Conservation (phyloP, 2,329 filamentous ascomycete species). For the Aquanectria penicillioides region DNA sequence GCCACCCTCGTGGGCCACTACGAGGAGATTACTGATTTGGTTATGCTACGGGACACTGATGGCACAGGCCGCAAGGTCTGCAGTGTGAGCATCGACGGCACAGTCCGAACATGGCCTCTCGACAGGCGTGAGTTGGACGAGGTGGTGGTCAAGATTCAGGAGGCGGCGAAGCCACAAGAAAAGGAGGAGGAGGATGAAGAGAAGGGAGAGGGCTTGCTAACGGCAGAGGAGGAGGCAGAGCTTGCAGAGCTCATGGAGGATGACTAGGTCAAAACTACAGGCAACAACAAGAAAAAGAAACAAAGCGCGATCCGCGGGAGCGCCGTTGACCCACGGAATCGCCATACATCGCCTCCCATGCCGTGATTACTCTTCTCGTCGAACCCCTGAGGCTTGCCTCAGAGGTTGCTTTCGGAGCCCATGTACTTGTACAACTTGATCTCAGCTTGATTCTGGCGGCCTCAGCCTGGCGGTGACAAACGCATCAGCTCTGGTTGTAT, state of each 20-base stretch:
- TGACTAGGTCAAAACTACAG: constrained; percentile 53
- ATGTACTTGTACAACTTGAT: constrained; percentile 20
- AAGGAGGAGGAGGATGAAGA: constrained; percentile 57
- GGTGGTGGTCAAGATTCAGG: constrained; percentile 55
- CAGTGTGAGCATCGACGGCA: constrained; percentile 91
- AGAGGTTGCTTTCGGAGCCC: neutral
- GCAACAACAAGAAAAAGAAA: too few species aligned
- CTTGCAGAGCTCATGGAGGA: constrained; percentile 86
- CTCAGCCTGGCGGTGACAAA: constrained; percentile 10
- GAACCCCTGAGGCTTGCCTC: constrained; percentile 9
- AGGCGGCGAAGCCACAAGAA: constrained; percentile 63
- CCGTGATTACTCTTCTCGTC: constrained; percentile 3
- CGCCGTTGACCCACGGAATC: neutral
- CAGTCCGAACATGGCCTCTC: constrained; percentile 85
- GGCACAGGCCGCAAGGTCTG: constrained; percentile 63
- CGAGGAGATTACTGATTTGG: constrained; percentile 88
- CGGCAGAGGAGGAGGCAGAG: constrained; percentile 91
- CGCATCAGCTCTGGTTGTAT: constrained; percentile 11
- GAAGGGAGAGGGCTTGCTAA: constrained; percentile 66
- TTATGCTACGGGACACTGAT: constrained; percentile 62
- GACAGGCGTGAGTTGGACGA: constrained; percentile 66
- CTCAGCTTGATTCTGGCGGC: constrained; percentile 28
- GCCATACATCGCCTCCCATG: neutral
- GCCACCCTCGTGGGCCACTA: constrained; percentile 85
- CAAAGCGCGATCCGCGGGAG: neutral